Evolutionary conservation across 805 yeast species (phyloP).

Genomic region (Starmerella gropengiesseri): DNA sequence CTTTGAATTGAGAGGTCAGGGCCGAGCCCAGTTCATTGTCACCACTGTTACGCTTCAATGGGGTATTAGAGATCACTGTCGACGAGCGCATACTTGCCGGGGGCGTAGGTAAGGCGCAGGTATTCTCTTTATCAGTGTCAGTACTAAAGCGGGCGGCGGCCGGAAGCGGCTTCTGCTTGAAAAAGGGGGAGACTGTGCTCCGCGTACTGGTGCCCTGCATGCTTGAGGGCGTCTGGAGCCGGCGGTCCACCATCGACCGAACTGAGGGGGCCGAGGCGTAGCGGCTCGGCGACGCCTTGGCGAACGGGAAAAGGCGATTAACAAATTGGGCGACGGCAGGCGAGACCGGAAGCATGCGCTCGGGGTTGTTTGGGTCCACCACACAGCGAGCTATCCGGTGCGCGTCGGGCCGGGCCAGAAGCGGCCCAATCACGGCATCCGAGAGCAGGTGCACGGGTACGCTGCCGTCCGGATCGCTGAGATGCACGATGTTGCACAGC

Average conservation of each 20-base stretch:
- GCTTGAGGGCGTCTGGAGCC: not conserved
- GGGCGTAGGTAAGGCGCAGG: not conserved
- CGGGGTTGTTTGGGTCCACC: conserved; percentile 14
- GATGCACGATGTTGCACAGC: conserved; percentile 16
- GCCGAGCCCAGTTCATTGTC: not conserved
- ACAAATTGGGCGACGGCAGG: conserved; percentile 14
- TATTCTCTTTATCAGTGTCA: conserved; percentile 2
- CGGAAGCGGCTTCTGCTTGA: not conserved
- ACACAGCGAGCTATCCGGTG: conserved; percentile 17
- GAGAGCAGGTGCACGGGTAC: not conserved
- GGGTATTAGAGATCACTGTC: not conserved
- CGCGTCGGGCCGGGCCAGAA: conserved; percentile 11
- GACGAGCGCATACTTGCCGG: not conserved
- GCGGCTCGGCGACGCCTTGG: conserved; percentile 1
- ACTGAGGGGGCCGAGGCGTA: conserved; percentile 6
- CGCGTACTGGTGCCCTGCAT: not conserved
- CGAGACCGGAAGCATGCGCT: conserved; percentile 6
- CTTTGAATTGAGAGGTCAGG: not conserved
- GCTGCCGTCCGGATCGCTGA: conserved; percentile 33
- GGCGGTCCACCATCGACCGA: conserved; percentile 2
- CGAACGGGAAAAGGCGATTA: conserved; percentile 3
- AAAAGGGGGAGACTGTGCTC: not conserved
- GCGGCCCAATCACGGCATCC: conserved; percentile 13
- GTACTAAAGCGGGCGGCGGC: not conserved
- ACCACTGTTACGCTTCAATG: not conserved